Evolutionary conservation across 2,329 filamentous ascomycete species (phyloP), one percentile per base, ranked within the genome.

Genomic region (Hypoxylon sp.): DNA sequence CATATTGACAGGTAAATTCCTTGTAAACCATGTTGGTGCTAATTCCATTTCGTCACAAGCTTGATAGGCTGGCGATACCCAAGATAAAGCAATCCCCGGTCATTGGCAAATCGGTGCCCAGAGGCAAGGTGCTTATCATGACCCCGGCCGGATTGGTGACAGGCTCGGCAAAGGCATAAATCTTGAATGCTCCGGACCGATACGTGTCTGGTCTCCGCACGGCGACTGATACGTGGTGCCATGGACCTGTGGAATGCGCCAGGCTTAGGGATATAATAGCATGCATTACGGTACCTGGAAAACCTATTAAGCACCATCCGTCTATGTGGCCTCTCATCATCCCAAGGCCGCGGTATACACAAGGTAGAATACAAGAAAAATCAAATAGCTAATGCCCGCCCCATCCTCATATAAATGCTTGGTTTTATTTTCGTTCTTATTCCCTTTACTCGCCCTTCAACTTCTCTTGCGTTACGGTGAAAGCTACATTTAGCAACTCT

Each of bases 401-500:
- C 51, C 53, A 40, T 55, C 52, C 45, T 47, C 51, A 42, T 53
- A 25, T 51, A 30, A 31, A 60, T 63, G 49, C 55, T 58, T 47
- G 27, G 31, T 13, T 44, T 46, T 50, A 26, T 34, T 31, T 50
- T 40, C 32, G 15, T 36, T 41, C 29, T 25, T 27, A 25, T 36
- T 30, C 26, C 30, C 2, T 49, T 67, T 80, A 84, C 73, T 84
- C 81, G 66, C 84, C 84, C 78, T 87, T 87, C 45, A 87, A 77
- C 76, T 87, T 87, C 64, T 87, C 84, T 73, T 87, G 83, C 64
- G 76, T 83, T 29, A 87, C 83, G 8, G 73, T 76, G 64, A 87
- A 86, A 45, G 84, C 84, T 73, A 75, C 78, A 68, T 86, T 75
- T 61, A 93, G 75, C 63, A 99, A 74, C 36, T 94, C 90, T 71